A percentile compares a stretch with the other conserved stretches of the same genome.
These are phyloP conservation scores for Lasiosphaeriaceae sp. DNA, from an alignment of 495 filamentous ascomycete genomes.

Conservation along the genomic window DNA sequence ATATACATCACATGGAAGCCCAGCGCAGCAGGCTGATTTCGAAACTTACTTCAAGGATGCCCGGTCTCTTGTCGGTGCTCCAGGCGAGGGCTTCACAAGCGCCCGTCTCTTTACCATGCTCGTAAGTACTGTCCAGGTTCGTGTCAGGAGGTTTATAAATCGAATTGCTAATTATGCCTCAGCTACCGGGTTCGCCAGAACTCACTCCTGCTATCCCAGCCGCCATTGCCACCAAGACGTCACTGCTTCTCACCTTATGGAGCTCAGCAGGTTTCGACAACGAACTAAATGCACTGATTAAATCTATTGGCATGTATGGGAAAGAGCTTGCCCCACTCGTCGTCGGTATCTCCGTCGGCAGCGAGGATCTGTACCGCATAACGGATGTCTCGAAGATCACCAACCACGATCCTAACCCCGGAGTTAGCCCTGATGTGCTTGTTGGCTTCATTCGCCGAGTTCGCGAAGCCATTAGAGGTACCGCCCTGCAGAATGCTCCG, in stretches of 20 bases:
- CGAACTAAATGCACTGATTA: slow-evolving; percentile 64
- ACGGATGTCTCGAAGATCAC: slow-evolving; percentile 58
- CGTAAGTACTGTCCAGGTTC: slow-evolving; percentile 23
- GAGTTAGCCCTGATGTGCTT: slow-evolving; percentile 55
- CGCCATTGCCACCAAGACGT: slow-evolving; percentile 68
- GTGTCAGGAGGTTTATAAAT: not conserved
- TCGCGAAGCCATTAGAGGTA: slow-evolving; percentile 54
- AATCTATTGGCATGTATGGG: slow-evolving; percentile 61
- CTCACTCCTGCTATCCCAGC: slow-evolving; percentile 70
- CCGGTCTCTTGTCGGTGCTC: slow-evolving; percentile 62
- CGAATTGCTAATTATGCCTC: slow-evolving; percentile 43
- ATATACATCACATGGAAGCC: no score
- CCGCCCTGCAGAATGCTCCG: slow-evolving; percentile 48
- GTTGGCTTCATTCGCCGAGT: slow-evolving; percentile 64
- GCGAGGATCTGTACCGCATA: slow-evolving; percentile 87
- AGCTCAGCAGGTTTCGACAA: slow-evolving; percentile 67
- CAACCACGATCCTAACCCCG: slow-evolving; percentile 37
- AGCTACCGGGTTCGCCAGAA: slow-evolving; percentile 9
- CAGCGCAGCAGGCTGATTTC: slow-evolving; percentile 62
- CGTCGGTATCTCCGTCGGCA: slow-evolving; percentile 84
- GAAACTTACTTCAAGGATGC: slow-evolving; percentile 66
- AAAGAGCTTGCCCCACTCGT: slow-evolving; percentile 58
- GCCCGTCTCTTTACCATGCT: slow-evolving; percentile 54
- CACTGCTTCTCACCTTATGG: slow-evolving; percentile 76
- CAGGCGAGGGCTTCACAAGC: slow-evolving; percentile 61